These are phyloP conservation scores for Xylaria sp. DNA, from an alignment of 2,329 filamentous ascomycete species.

Conservation along the genomic window DNA sequence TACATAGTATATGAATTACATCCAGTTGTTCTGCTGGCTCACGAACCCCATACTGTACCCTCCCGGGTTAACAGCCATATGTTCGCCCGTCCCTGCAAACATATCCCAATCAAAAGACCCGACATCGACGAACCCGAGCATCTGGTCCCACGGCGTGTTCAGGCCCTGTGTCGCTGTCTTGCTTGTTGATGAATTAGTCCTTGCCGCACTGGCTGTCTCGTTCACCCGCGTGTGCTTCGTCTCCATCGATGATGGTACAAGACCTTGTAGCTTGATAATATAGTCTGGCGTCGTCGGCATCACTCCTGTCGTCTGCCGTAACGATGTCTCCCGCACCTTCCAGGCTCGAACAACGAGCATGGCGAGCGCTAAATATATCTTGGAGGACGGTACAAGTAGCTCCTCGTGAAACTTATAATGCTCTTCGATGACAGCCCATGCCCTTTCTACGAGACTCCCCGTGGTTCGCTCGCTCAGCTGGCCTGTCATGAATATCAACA, in stretches of 20 bases:
- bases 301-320: slow-evolving; percentile 51
- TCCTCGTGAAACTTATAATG: slow-evolving; percentile 62
- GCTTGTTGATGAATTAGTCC: slow-evolving; percentile 5
- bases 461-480: slow-evolving; percentile 61
- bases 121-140: slow-evolving; percentile 47
- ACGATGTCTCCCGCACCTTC: slow-evolving; percentile 58
- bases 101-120: slow-evolving; percentile 47
- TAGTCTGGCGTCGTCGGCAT: slow-evolving; percentile 56
- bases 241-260: slow-evolving; percentile 54
- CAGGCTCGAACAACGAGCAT: slow-evolving; percentile 63
- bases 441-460: slow-evolving; percentile 63
- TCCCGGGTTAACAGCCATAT: slow-evolving; percentile 20
- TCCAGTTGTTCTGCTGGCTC: slow-evolving; percentile 32
- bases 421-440: slow-evolving; percentile 60
- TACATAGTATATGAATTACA: slow-evolving; percentile 19
- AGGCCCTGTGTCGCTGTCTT: slow-evolving; percentile 25
- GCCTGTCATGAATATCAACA: slow-evolving; percentile 65
- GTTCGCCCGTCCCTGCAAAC: slow-evolving; percentile 40
- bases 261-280: slow-evolving; percentile 56
- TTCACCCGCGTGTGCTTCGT: slow-evolving; percentile 44
- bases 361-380: slow-evolving; percentile 57
- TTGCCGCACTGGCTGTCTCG: slow-evolving; percentile 33
- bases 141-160: slow-evolving; percentile 48
- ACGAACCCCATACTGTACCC: slow-evolving; percentile 38
- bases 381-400: slow-evolving; percentile 60